phyloP scores from a whole-genome alignment of 1,139 yeast species.

The Kodamaea derodonti region DNA sequence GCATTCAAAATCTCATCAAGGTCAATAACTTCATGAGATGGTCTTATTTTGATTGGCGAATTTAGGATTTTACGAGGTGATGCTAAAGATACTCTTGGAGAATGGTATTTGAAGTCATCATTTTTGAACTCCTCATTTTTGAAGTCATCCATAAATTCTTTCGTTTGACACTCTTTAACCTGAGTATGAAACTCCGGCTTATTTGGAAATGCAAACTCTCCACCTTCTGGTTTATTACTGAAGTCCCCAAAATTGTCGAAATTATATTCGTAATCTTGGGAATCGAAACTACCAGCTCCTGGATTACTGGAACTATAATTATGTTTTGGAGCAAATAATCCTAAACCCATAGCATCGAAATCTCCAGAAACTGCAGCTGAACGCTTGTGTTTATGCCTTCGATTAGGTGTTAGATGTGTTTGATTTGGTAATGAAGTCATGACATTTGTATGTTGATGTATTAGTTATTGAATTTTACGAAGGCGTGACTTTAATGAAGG shows the following conservation, averaged over 20 bases:
- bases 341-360: conserved; percentile 49
- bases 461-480: too few species aligned
- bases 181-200: background rate
- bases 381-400: conserved; percentile 61
- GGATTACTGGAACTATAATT: conserved; percentile 1
- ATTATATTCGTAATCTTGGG: background rate
- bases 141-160: too few species aligned
- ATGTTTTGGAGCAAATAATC: conserved; percentile 20
- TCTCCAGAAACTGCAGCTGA: conserved; percentile 76
- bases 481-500: too few species aligned
- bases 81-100: background rate
- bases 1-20: conserved; percentile 55
- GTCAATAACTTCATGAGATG: conserved; percentile 62
- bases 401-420: conserved; percentile 14
- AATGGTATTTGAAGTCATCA: background rate
- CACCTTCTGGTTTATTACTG: background rate
- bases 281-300: background rate
- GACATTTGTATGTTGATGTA: background rate
- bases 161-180: too few species aligned
- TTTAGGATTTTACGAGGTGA: conserved; percentile 19
- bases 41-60: conserved; percentile 33
- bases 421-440: conserved; percentile 14
- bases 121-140: too few species aligned
- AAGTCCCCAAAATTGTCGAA: background rate
- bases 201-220: background rate